Base-by-base conservation (phyloP, 805 yeast species). In the Metschnikowia kunwiensis region DNA sequence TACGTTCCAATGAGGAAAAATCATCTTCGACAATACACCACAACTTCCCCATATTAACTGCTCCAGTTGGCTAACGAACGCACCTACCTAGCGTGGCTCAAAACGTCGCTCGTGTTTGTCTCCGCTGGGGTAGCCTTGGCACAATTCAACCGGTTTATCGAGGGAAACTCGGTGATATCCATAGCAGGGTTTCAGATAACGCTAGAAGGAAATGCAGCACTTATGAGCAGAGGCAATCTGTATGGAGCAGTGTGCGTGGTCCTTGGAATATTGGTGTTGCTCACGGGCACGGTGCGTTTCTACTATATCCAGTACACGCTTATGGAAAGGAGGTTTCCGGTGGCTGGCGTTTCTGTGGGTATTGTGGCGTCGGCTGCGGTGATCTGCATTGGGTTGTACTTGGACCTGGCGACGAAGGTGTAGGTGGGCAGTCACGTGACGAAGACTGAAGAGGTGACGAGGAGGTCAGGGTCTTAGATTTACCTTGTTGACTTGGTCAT, bases 41-140 rank as follows among this genome's bases (percentile, higher is more conserved):
- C n/a, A n/a, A n/a, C 11, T 12, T 11, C 7, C 18, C 12, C 2
- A 3, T 21, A 27, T 44, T 43, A 34, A 48, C 38, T 3, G n/a
- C 16, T 16, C 11, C 23, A 45, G 48, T 38, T 47, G 46, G 51
- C 51, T 20, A 47, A 47, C 24, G 51, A 47, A 23, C 15, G 51
- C 13, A 47, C 51, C 15, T 47, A 43, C 26, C 42, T 47, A 9
- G 48, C 51, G 10, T 47, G 51, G 51, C 43, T 47, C 24, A 37
- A 46, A 5, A 43, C 51, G 10, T 44, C 50, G n/a, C 44, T 47
- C 5, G 39, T 43, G 11, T 32, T 47, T 15, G 44, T 47, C 2
- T 43, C 50, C 5, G 40, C 34, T 4, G 50, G 51, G 2, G 34
- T 43, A 7, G 47, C 44, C 5, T 30, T 47, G 15, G 38, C 42